Evolutionary conservation across 805 yeast species (phyloP).

Genomic region (Spathaspora passalidarum): DNA sequence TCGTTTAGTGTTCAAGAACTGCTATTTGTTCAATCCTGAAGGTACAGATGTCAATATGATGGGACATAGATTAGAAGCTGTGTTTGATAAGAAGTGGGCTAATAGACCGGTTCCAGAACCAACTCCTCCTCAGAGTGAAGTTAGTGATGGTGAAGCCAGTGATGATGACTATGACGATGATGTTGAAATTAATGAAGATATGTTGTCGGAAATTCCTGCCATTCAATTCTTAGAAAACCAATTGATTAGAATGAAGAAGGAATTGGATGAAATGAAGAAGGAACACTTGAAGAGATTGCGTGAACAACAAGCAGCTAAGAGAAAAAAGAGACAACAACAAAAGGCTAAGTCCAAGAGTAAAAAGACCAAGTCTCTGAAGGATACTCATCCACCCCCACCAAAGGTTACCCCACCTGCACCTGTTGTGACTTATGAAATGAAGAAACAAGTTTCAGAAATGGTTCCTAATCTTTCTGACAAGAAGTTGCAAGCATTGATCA

Average conservation of each 20-base stretch:
- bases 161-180: constrained; percentile 48
- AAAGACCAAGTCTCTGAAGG: constrained; percentile 17
- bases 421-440: constrained; percentile 89
- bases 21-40: constrained; percentile 91
- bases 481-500: constrained; percentile 77
- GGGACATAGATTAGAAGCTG: constrained; percentile 89
- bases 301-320: constrained; percentile 57
- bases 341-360: constrained; percentile 19
- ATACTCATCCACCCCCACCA: neutral
- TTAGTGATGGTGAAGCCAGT: constrained; percentile 22
- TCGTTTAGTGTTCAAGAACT: constrained; percentile 78
- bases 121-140: constrained; percentile 46
- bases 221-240: constrained; percentile 87
- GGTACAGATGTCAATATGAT: constrained; percentile 94
- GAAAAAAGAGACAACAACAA: constrained; percentile 40
- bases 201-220: constrained; percentile 77
- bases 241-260: constrained; percentile 78
- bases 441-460: constrained; percentile 85
- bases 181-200: constrained; percentile 52
- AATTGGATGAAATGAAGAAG: constrained; percentile 76
- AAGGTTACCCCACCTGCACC: constrained; percentile 22
- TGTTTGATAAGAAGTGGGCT: constrained; percentile 85
- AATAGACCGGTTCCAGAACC: constrained; percentile 66
- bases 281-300: constrained; percentile 67
- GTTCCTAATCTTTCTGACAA: constrained; percentile 75